Conservation (phyloP, 768 basidiomycete genomes). For the Mycena filopes region DNA sequence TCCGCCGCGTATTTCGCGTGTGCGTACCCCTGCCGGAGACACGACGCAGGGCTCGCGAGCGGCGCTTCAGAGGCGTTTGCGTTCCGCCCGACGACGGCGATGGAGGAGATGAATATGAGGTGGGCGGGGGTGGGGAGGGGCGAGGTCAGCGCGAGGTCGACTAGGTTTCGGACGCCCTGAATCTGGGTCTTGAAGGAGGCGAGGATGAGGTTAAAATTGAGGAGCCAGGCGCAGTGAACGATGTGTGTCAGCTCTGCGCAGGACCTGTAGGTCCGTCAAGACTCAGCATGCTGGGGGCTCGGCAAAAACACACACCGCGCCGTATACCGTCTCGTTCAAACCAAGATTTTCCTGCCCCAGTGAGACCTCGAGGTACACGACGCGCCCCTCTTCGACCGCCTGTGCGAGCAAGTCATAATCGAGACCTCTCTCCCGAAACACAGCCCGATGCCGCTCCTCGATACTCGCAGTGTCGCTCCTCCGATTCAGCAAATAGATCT, state of each 20-base stretch:
- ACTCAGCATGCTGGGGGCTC: not conserved
- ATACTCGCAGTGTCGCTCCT: not conserved
- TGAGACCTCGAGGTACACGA: slow-evolving; percentile 6
- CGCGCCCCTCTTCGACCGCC: not conserved
- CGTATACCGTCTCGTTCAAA: not conserved
- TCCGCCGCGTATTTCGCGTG: slow-evolving; percentile 27
- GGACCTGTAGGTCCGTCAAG: not conserved
- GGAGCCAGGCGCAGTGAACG: slow-evolving; percentile 36
- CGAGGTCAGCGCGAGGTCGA: slow-evolving; percentile 37
- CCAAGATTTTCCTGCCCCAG: slow-evolving; percentile 6
- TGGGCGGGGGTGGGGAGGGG: slow-evolving; percentile 23
- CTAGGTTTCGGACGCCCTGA: slow-evolving; percentile 33
- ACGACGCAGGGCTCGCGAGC: not conserved
- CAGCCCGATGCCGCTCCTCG: slow-evolving; percentile 4
- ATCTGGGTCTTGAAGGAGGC: slow-evolving; percentile 37
- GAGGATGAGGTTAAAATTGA: slow-evolving; percentile 40
- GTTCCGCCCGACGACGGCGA: slow-evolving; percentile 31
- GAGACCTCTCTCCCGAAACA: slow-evolving; percentile 2
- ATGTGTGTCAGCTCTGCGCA: slow-evolving; percentile 13
- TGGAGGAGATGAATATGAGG: slow-evolving; percentile 39
- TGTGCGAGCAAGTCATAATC: slow-evolving; percentile 1
- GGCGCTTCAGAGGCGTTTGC: no score
- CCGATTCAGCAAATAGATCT: slow-evolving; percentile 19
- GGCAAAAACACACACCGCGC: not conserved
- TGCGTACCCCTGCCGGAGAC: slow-evolving; percentile 19